Evolutionary conservation across 2,329 filamentous ascomycete genomes (phyloP).

Genomic region (Triangularia verruculosa): DNA sequence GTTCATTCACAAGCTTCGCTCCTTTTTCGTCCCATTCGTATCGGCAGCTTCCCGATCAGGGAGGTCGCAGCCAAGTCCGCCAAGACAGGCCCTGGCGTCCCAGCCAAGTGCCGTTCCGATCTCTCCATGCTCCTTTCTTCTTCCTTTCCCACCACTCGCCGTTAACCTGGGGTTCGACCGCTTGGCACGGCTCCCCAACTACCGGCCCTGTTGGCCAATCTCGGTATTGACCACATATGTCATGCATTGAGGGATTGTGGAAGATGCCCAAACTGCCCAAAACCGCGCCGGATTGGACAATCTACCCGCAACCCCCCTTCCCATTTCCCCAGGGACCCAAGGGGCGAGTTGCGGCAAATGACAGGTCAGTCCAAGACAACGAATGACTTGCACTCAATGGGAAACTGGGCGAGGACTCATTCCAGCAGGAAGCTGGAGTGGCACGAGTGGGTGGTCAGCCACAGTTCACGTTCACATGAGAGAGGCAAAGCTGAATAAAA

Average conservation of each 20-base stretch:
- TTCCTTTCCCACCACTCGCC: neutral
- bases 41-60: conserved; percentile 24
- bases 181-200: neutral
- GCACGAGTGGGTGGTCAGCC: neutral
- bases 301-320: neutral
- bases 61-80: conserved; percentile 22
- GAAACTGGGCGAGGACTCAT: neutral
- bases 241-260: conserved; percentile 1
- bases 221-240: conserved; percentile 4
- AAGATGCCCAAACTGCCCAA: neutral
- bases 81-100: neutral
- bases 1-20: neutral
- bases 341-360: neutral
- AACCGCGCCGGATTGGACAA: neutral
- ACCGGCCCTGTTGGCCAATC: neutral
- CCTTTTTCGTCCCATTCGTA: neutral
- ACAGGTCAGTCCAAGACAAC: neutral
- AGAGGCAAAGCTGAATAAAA: neutral
- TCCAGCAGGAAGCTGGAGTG: neutral
- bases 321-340: neutral
- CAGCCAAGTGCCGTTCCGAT: conserved; percentile 11
- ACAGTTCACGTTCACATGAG: neutral
- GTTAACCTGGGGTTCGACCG: neutral
- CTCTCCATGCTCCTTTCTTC: neutral
- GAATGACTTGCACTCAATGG: neutral